Conservation (phyloP, 108 stramenopile species). For the Nitzschia sp. region DNA sequence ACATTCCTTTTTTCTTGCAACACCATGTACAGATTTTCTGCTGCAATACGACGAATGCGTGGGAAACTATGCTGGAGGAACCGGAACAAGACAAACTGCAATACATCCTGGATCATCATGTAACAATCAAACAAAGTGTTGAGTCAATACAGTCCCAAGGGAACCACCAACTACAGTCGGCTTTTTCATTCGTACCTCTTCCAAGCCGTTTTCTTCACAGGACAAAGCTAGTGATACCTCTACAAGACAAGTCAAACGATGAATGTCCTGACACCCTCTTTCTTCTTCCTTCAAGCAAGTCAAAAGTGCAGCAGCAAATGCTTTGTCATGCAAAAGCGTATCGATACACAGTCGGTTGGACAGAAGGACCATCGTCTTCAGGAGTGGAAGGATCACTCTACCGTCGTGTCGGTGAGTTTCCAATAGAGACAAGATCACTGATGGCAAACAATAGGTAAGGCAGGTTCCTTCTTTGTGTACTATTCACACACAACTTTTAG, state of each 20-base stretch:
- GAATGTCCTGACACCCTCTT: constrained; percentile 65
- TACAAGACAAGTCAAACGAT: constrained; percentile 62
- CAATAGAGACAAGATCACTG: constrained; percentile 47
- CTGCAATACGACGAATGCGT: constrained; percentile 75
- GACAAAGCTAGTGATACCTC: constrained; percentile 63
- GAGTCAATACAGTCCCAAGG: background rate
- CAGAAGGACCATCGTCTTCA: constrained; percentile 76
- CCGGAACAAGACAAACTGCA: constrained; percentile 56
- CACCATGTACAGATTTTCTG: constrained; percentile 85
- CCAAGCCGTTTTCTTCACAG: background rate
- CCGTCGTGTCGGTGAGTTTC: constrained; percentile 48
- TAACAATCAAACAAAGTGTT: background rate
- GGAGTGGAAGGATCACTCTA: constrained; percentile 69
- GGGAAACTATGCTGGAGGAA: constrained; percentile 87
- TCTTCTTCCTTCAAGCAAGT: constrained; percentile 47
- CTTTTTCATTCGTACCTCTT: constrained; percentile 2
- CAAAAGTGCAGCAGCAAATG: constrained; percentile 50
- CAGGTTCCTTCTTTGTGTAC: background rate
- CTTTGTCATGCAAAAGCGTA: constrained; percentile 34
- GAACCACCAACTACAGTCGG: background rate
- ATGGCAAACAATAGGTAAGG: background rate
- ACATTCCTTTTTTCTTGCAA: constrained; percentile 55
- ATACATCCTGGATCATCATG: constrained; percentile 24
- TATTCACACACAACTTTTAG: background rate
- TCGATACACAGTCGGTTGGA: constrained; percentile 70